phyloP scores from a whole-genome alignment of 306 rosid genomes.

The Vachellia collinsii region DNA sequence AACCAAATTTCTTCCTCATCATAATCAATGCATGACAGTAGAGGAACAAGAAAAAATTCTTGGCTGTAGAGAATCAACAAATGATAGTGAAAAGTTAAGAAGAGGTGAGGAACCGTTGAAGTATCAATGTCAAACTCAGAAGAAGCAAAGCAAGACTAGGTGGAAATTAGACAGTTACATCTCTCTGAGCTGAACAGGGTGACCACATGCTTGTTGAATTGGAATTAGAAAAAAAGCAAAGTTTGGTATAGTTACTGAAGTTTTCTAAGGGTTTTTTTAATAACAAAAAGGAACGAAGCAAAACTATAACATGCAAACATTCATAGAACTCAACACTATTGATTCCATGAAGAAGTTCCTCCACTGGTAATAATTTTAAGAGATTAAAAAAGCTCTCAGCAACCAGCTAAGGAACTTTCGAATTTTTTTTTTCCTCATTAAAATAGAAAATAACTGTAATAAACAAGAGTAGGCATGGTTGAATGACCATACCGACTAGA shows the following conservation, averaged over 20 bases:
- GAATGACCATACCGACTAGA: constrained; percentile 60
- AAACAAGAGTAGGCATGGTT: constrained; percentile 1
- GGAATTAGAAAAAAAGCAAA: background rate
- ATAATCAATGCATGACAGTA: background rate
- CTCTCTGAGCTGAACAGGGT: constrained; percentile 5
- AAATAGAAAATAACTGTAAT: constrained; percentile 19
- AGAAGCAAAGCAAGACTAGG: constrained; percentile 4
- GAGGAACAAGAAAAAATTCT: no score
- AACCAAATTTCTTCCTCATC: background rate
- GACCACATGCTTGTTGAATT: background rate
- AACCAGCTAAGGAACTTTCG: background rate
- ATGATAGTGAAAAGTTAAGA: background rate
- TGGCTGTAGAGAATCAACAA: no score
- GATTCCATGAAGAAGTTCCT: background rate
- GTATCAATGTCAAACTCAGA: constrained; percentile 6
- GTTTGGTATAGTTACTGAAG: background rate
- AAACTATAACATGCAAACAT: background rate
- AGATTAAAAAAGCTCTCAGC: no score
- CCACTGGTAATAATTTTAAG: background rate
- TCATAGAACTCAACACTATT: background rate
- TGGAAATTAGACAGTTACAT: constrained; percentile 4
- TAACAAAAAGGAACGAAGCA: no score
- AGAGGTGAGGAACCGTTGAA: constrained; percentile 1
- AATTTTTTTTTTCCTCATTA: background rate
- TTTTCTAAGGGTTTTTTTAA: background rate